Base-by-base conservation (phyloP, 257 asterid genomes). In the Rhazya stricta region DNA sequence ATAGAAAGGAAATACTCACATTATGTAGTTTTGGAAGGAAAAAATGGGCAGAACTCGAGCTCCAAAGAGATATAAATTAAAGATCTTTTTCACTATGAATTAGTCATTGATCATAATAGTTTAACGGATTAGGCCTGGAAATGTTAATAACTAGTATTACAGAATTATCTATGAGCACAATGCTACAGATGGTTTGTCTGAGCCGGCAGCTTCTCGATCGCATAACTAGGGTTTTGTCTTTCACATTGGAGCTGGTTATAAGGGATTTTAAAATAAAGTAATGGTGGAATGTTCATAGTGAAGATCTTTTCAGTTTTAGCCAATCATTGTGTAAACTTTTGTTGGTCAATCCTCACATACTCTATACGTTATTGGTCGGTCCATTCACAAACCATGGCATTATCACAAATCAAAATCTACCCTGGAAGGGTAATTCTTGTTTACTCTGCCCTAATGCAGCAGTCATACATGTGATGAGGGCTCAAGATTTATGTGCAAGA, bases 161-260 rank as follows among this genome's bases (percentile, higher is more conserved):
- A 1, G 36, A 57, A 9, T n/a, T 16, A 39, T 51, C 58, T 51
- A 8, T 43, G 5, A 51, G 58, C 7, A 51, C 8, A 29, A 11
- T 27, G 37, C 43, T 39, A 39, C 8, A 39, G 43, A 39, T 39
- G 0, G 43, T 39, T 39, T 39, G 7, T 4, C 43, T 4, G 43
- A 4, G 43, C 43, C 27, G 8, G 3, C 39, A 42, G 13, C 2
- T 30, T 30, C 50, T 74, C 48, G 72, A 74, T 32, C 29, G 78
- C 15, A 74, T 62, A 46, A 74, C 27, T 74, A 74, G 72, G 72
- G 78, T 74, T 74, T 61, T 74, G 74, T 67, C 48, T 39, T 39
- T 39, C 67, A 2, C 27, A 18, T 9, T 60, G 19, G 12, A 60
- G 36, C 15, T 29, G 66, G 66, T 58, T 58, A 58, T 25, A 27